Base-by-base conservation (phyloP, 352 stramenopile genomes). In the Discostella stelligera region DNA sequence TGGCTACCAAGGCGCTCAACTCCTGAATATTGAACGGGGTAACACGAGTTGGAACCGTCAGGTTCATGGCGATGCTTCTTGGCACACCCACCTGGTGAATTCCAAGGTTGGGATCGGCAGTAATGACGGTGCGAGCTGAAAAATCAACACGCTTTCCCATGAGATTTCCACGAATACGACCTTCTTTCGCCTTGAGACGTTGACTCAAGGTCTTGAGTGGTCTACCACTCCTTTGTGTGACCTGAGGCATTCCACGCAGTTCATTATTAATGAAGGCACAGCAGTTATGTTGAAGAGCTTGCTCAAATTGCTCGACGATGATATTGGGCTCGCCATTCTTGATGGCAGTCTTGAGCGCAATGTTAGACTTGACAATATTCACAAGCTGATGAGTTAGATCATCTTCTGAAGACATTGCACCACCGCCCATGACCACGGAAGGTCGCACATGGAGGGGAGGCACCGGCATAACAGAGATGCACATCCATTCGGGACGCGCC, bases 121-220 rank as follows among this genome's bases (percentile, higher is more conserved):
- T 99, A 85, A 99, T 99, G 67, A 99, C 97, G 4, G 97, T 99
- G 89, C 97, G 95, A 18, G 96, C 97, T 8, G 95, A 98, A 85
- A 99, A 99, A 81, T 99, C 97, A 5, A 99, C 97, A 88, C 97
- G 96, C 86, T 99, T 99, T 63, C 97, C 97, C 97, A 99, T 99
- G 37, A 99, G 84, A 79, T 99, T 99, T 70, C 97, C 97, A 81
- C 97, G 95, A 76, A 99, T 98, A 67, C 97, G 95, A 39, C 97
- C 97, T 89, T 99, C 96, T 83, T 99, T 99, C 16, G 86, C 84
- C 50, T 96, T 96, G 21, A 99, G 80, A 55, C 97, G 91, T 85
- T 98, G 95, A 13, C 95, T 87, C 70, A 99, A 87, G 13, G 97
- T 99, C 88, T 99, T 99, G 23, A 99, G 89, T 20, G 96, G 97